Base-by-base conservation (phyloP, 805 yeast species). In the Blastobotrys americana region DNA sequence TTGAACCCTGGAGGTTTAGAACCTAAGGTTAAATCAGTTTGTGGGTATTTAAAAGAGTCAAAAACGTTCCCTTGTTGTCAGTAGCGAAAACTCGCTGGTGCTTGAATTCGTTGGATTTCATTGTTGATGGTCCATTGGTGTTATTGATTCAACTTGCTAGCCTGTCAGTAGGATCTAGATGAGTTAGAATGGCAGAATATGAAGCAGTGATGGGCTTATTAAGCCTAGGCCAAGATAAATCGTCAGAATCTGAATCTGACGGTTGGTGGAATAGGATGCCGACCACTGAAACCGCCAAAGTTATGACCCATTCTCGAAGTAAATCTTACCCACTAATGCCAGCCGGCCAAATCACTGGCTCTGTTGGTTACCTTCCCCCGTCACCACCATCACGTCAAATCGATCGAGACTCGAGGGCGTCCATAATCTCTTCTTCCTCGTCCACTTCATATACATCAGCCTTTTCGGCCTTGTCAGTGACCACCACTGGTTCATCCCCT, bases 201-300 rank as follows among this genome's bases (percentile, higher is more conserved):
- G 49, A 52, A 42, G 56, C 56, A 13, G 56, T 54, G 20, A 23
- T 53, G 39, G 55, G 50, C 21, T 46, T 53, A 21, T 38, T 53
- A 41, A 49, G 53, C 44, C 48, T 53, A 5, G 42, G 52, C n/a
- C 43, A 43, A 31, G 35, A 41, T 16, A 27, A 37, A 2, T 19
- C 28, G 13, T 20, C 15, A 5, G 35, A 38, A 5, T 16, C 42
- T 5, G 42, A 23, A 3, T 27, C n/a, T n/a, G n/a, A n/a, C n/a
- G n/a, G n/a, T n/a, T n/a, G n/a, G n/a, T n/a, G 21, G 8, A 22
- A 20, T 15, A n/a, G 23, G 5, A 18, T 38, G 22, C 34, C 44
- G 8, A 19, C 33, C 40, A 31, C 28, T 18, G 27, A 36, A 19
- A 42, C 15, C 20, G 34, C 28, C 19, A 42, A 34, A 15, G 34